phyloP scores from a whole-genome alignment of 768 basidiomycete genomes.

The Suillus ampliporus region DNA sequence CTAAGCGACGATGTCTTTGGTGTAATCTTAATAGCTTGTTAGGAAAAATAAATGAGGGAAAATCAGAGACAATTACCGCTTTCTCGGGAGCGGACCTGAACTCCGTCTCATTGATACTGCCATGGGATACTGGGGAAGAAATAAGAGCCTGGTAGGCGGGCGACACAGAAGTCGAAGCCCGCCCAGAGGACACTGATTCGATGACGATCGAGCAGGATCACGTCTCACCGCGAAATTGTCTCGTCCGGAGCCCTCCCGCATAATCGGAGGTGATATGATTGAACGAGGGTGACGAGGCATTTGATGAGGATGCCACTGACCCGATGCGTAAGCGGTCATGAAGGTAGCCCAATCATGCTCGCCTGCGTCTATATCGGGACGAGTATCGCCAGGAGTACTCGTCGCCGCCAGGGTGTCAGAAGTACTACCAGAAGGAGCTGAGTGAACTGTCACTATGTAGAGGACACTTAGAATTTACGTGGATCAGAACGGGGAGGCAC shows the following conservation, averaged over 20 bases:
- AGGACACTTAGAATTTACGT: neutral
- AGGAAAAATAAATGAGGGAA: conserved; percentile 25
- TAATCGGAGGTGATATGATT: conserved; percentile 24
- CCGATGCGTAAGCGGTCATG: conserved; percentile 74
- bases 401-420: neutral
- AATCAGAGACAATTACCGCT: conserved; percentile 3
- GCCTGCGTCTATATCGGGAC: conserved; percentile 24
- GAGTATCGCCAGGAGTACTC: conserved; percentile 2
- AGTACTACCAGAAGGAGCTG: conserved; percentile 3
- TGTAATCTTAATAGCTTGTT: conserved; percentile 33
- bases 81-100: conserved; percentile 4
- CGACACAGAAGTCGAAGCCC: conserved; percentile 18
- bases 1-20: conserved; percentile 31
- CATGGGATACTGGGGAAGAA: conserved; percentile 18
- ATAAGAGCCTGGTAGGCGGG: conserved; percentile 15
- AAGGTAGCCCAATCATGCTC: conserved; percentile 77
- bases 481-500: neutral
- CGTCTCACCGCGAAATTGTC: conserved; percentile 14
- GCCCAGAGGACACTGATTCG: conserved; percentile 11
- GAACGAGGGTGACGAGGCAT: conserved; percentile 64
- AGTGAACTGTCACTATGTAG: neutral
- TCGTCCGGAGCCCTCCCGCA: conserved; percentile 13
- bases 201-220: conserved; percentile 6
- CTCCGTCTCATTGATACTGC: neutral
- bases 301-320: conserved; percentile 80